A percentile compares a stretch with the other conserved stretches of the same genome.
phyloP scores from a whole-genome alignment of 371 early-diverging fungal species.

The Syncephalastrum sp. region DNA sequence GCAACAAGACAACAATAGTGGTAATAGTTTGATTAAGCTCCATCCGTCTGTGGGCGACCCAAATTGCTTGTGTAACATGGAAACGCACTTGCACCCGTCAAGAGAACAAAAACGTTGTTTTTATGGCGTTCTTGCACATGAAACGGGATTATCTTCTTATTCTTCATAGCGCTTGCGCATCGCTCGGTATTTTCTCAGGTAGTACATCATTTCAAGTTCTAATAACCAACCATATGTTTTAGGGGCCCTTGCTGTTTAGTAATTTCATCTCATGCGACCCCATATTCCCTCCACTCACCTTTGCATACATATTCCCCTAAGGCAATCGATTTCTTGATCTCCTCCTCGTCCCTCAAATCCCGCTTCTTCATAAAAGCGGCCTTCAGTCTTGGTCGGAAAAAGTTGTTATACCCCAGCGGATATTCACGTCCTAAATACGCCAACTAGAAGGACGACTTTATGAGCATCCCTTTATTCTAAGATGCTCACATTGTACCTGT shows the following conservation, averaged over 20 bases:
- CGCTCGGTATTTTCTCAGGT: conserved; percentile 71
- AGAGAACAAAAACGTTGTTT: background rate
- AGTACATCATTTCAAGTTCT: conserved; percentile 76
- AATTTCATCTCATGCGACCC: background rate
- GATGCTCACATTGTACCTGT: conserved; percentile 29
- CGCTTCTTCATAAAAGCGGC: conserved; percentile 66
- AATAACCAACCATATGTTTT: background rate
- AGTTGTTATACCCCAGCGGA: conserved; percentile 53
- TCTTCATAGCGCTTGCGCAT: conserved; percentile 57
- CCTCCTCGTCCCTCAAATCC: conserved; percentile 49
- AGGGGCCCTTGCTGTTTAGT: conserved; percentile 1
- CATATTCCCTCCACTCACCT: conserved; percentile 29
- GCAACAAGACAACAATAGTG: no score
- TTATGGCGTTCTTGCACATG: conserved; percentile 5
- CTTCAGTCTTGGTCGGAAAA: conserved; percentile 61
- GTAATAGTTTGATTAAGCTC: no score
- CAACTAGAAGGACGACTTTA: conserved; percentile 26
- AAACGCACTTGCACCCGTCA: no score
- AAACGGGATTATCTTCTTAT: conserved; percentile 4
- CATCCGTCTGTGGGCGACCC: no score
- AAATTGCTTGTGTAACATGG: no score
- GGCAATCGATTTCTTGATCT: conserved; percentile 62
- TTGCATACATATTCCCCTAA: conserved; percentile 66
- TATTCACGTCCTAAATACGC: conserved; percentile 64
- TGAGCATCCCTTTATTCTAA: background rate